A percentile compares a stretch with the other conserved stretches of the same genome.
Conservation (phyloP, 2,329 filamentous ascomycete species). For the Fusarium sp. region DNA sequence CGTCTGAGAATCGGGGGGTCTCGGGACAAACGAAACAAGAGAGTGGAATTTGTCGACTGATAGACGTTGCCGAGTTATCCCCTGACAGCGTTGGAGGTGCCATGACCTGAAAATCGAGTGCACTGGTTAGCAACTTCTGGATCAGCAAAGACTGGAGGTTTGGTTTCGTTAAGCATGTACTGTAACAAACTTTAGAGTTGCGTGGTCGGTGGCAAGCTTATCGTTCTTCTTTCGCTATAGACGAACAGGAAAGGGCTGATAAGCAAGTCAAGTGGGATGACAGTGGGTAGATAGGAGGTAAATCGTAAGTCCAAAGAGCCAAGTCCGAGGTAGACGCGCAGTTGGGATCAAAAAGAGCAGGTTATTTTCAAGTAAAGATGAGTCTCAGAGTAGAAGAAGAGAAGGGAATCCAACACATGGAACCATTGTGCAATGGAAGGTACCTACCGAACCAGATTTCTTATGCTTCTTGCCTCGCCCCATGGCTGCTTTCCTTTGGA, state of each 20-base stretch:
- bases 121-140: constrained; percentile 31
- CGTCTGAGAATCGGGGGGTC: constrained; percentile 83
- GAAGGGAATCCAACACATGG: constrained; percentile 11
- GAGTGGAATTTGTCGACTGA: constrained; percentile 68
- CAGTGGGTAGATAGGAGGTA: constrained; percentile 18
- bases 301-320: constrained; percentile 20
- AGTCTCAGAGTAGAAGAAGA: constrained; percentile 33
- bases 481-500: constrained; percentile 25
- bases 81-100: constrained; percentile 45
- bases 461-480: constrained; percentile 36
- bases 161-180: background rate
- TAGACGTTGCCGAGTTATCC: constrained; percentile 35
- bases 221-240: background rate
- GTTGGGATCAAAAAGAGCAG: constrained; percentile 40
- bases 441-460: constrained; percentile 32
- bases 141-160: background rate
- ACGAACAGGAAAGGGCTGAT: constrained; percentile 46
- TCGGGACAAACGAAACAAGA: constrained; percentile 86
- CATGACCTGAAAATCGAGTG: constrained; percentile 51
- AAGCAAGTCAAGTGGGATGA: constrained; percentile 20
- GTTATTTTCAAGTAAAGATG: constrained; percentile 29
- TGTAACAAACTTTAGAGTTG: background rate
- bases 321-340: constrained; percentile 35
- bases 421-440: background rate
- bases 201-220: background rate